A percentile compares a stretch with the other conserved stretches of the same genome.
Conservation (phyloP, 2,329 filamentous ascomycete genomes). For the Cladosporium sp. region DNA sequence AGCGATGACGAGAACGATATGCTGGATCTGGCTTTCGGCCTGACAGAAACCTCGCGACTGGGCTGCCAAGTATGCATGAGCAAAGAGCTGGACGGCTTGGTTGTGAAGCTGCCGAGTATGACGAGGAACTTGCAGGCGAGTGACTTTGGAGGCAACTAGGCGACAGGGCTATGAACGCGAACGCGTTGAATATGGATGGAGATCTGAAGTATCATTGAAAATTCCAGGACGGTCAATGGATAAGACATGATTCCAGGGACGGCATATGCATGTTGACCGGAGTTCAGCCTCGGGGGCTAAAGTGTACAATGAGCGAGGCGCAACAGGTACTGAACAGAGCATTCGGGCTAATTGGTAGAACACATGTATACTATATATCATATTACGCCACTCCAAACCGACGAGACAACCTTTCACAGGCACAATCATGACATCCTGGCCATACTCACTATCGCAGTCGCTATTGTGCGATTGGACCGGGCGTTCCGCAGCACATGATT, state of each 20-base stretch:
- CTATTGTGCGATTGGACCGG: no score
- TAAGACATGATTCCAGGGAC: neutral
- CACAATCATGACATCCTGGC: neutral
- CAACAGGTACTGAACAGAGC: neutral
- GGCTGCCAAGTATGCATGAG: slow-evolving; percentile 92
- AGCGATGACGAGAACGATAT: slow-evolving; percentile 67
- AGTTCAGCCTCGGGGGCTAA: neutral
- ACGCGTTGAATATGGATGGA: neutral
- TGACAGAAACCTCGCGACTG: slow-evolving; percentile 78
- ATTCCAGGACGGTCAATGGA: no score
- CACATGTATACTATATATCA: slow-evolving; percentile 7
- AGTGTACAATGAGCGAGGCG: slow-evolving; percentile 9
- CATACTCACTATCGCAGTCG: no score
- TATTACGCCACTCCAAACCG: slow-evolving; percentile 11
- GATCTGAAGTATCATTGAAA: no score
- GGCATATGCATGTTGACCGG: slow-evolving; percentile 3
- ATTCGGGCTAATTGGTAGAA: neutral
- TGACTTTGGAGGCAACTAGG: slow-evolving; percentile 61
- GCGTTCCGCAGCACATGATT: no score
- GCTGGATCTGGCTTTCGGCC: slow-evolving; percentile 83
- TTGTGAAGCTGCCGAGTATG: slow-evolving; percentile 84
- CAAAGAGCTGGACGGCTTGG: slow-evolving; percentile 81
- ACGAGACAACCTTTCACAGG: neutral
- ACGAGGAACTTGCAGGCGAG: slow-evolving; percentile 93
- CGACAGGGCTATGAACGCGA: neutral